phyloP scores from a whole-genome alignment of 768 basidiomycete species.

The Pisolithus orientalis region DNA sequence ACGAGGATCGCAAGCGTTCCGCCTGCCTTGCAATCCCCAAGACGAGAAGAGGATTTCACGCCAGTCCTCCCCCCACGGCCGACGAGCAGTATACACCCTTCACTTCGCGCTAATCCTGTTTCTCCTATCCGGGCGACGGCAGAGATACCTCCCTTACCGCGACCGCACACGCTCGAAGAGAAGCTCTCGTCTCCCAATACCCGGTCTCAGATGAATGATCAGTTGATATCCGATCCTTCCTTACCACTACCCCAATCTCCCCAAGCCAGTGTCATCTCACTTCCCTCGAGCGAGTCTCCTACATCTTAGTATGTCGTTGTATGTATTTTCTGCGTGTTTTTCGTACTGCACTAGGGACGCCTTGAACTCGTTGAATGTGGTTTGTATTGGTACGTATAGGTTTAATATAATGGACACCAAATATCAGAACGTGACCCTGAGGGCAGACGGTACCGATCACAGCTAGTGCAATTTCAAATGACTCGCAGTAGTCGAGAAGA shows the following conservation, averaged over 20 bases:
- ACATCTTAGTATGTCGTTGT: constrained; percentile 4
- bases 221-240: constrained; percentile 12
- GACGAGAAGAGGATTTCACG: constrained; percentile 57
- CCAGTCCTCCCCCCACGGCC: constrained; percentile 67
- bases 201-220: background rate
- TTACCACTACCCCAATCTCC: constrained; percentile 15
- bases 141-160: constrained; percentile 24
- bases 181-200: constrained; percentile 1
- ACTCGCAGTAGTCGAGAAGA: too few relatives aligned
- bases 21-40: constrained; percentile 16
- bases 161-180: constrained; percentile 20
- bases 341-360: background rate
- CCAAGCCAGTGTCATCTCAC: constrained; percentile 9
- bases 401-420: too few relatives aligned
- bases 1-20: constrained; percentile 56
- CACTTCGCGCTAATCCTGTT: constrained; percentile 47
- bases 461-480: too few relatives aligned
- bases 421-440: too few relatives aligned
- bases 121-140: constrained; percentile 41
- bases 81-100: constrained; percentile 72
- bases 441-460: too few relatives aligned
- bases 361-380: background rate
- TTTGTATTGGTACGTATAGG: too few relatives aligned
- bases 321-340: background rate
- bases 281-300: constrained; percentile 7